A percentile compares a stretch with the other conserved stretches of the same genome.
phyloP scores from a whole-genome alignment of 1,139 yeast species.

The Yamadazyma epiphylla region DNA sequence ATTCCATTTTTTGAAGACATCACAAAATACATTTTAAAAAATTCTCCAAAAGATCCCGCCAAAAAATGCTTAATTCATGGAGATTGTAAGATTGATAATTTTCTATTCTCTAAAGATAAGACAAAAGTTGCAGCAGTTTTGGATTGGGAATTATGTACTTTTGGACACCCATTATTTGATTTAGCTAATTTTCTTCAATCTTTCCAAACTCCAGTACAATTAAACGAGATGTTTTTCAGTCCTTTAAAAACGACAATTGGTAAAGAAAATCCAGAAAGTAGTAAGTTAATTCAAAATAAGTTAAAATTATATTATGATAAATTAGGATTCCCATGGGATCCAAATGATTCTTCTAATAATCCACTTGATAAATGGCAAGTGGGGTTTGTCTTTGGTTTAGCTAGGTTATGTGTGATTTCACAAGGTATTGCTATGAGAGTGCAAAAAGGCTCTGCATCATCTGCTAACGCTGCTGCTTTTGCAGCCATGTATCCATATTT shows the following conservation, averaged over 20 bases:
- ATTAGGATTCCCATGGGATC: slow-evolving; percentile 34
- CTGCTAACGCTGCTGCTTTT: slow-evolving; percentile 48
- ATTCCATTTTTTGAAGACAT: slow-evolving; percentile 49
- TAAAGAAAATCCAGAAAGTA: slow-evolving; percentile 28
- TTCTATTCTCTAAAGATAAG: slow-evolving; percentile 50
- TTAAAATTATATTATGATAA: slow-evolving; percentile 24
- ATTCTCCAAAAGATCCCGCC: slow-evolving; percentile 48
- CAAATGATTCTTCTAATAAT: slow-evolving; percentile 30
- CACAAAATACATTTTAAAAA: slow-evolving; percentile 36
- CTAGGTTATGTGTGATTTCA: slow-evolving; percentile 56
- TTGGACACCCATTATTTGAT: slow-evolving; percentile 67
- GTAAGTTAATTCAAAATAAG: slow-evolving; percentile 18
- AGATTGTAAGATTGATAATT: slow-evolving; percentile 64
- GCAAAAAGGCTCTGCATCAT: slow-evolving; percentile 56
- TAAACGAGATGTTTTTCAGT: slow-evolving; percentile 25
- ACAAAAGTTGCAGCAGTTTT: slow-evolving; percentile 53
- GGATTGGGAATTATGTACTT: slow-evolving; percentile 69
- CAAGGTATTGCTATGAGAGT: slow-evolving; percentile 69
- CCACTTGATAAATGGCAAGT: slow-evolving; percentile 48
- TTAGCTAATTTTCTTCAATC: slow-evolving; percentile 60
- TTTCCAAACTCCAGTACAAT: slow-evolving; percentile 41
- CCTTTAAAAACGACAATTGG: slow-evolving; percentile 36
- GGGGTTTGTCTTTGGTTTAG: slow-evolving; percentile 58
- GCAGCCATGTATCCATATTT: slow-evolving; percentile 44
- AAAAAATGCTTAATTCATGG: slow-evolving; percentile 56